Evolutionary conservation across 148 eudicot species (phyloP), one percentile per base, ranked within the genome.

Genomic region (Camellia lanceoleosa): DNA sequence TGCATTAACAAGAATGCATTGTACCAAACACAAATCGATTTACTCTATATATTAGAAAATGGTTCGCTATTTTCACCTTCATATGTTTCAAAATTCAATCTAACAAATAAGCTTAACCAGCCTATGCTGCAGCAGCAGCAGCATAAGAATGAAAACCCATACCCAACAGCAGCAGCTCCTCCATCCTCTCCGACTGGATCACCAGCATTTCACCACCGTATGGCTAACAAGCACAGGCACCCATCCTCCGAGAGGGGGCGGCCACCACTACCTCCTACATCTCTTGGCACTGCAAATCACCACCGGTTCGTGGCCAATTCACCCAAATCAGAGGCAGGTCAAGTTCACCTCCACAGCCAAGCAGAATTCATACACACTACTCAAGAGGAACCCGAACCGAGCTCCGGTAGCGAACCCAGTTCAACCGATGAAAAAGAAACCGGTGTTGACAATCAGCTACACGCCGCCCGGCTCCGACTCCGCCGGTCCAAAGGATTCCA

Each of bases 321-420:
- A 16, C 74, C 81, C 49, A 71, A 71, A 59, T 63, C 81, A 47
- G 61, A 61, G 14, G 69, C 52, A 59, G 76, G 71, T 42, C 68
- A 79, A 59, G 68, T 79, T 71, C 76, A 71, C 19, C 69, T 79
- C 46, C 75, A 69, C 15, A 64, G 55, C 30, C 81, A 79, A 19
- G 46, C 81, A 15, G 81, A 60, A 68, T 70, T 69, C 54, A 44
- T 79, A 42, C 81, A 71, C 5, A 44, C 30, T 19, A 20, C 19
- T n/a, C 58, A 59, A 14, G 81, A 46, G 19, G 69, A 71, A 23
- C 61, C n/a, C 14, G 76, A 79, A 72, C 75, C 66, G 38, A 68
- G 64, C 3, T 51, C 15, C 18, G 5, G 19, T 18, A 69, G 38
- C 5, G 74, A 59, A 58, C 30, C 62, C 62, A 64, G 68, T 5